phyloP scores from a whole-genome alignment of 371 early-diverging fungal species.

The Mucor piriformis region DNA sequence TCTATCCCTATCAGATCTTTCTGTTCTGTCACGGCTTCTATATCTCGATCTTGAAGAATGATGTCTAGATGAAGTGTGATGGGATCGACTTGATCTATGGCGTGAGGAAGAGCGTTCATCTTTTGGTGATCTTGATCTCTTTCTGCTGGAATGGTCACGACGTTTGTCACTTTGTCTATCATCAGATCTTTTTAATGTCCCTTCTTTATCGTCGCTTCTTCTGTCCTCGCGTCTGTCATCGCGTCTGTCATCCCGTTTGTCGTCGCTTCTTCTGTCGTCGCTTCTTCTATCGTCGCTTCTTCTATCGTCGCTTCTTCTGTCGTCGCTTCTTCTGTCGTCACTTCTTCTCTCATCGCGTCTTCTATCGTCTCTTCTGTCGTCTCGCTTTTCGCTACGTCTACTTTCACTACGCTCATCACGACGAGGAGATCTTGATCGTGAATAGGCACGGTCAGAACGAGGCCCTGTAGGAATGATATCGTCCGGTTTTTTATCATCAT shows the following conservation, averaged over 20 bases:
- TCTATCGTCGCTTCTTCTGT: constrained; percentile 10
- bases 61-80: constrained; percentile 22
- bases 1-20: background rate
- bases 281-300: constrained; percentile 7
- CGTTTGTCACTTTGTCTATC: background rate
- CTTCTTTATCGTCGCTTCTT: constrained; percentile 5
- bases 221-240: background rate
- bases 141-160: constrained; percentile 2
- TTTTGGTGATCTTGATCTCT: constrained; percentile 14
- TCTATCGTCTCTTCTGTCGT: constrained; percentile 9
- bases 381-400: constrained; percentile 26
- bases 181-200: background rate
- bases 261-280: constrained; percentile 3
- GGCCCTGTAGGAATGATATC: constrained; percentile 8
- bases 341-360: constrained; percentile 8
- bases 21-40: constrained; percentile 18
- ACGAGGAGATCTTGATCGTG: constrained; percentile 21
- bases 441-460: constrained; percentile 9
- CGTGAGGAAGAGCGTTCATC: constrained; percentile 23
- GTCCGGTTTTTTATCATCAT: constrained; percentile 11
- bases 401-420: constrained; percentile 9
- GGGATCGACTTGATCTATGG: constrained; percentile 7
- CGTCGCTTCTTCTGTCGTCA: constrained; percentile 3
- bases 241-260: constrained; percentile 4
- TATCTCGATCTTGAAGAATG: constrained; percentile 37